A percentile compares a stretch with the other conserved stretches of the same genome.
Conservation (phyloP, 2,329 filamentous ascomycete species). For the Fusarium papillatum region DNA sequence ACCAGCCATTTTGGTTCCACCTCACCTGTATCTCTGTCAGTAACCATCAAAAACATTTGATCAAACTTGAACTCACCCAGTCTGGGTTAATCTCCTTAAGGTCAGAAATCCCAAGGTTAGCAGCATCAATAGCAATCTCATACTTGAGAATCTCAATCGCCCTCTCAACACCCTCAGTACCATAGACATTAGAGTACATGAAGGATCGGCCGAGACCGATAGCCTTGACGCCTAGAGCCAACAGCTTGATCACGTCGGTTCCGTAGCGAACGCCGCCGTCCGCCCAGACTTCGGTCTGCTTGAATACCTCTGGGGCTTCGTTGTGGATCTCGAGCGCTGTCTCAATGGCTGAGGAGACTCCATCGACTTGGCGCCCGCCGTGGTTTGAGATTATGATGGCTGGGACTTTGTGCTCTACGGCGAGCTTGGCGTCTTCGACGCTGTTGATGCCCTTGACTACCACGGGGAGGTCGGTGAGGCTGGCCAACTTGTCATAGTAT, state of each 20-base stretch:
- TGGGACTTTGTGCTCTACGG: neutral
- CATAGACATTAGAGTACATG: neutral
- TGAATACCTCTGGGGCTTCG: neutral
- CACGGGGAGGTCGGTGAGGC: neutral
- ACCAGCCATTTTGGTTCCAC: neutral
- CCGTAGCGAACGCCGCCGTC: neutral
- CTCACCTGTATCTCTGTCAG: neutral
- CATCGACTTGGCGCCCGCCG: neutral
- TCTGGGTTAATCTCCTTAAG: neutral
- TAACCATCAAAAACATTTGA: neutral
- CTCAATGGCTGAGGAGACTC: neutral
- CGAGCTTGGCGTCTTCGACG: neutral
- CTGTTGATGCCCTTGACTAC: neutral
- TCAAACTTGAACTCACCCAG: neutral
- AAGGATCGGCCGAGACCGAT: neutral
- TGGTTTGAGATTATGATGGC: neutral
- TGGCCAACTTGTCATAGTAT: neutral
- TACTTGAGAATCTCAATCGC: neutral
- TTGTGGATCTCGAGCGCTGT: neutral
- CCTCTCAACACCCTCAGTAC: neutral
- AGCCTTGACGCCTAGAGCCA: neutral
- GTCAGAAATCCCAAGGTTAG: neutral
- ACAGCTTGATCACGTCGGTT: neutral
- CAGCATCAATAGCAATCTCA: neutral
- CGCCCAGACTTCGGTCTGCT: neutral